Evolutionary conservation across 306 rosid genomes (phyloP), one percentile per base, ranked within the genome.

Genomic region (Fragaria iinumae): DNA sequence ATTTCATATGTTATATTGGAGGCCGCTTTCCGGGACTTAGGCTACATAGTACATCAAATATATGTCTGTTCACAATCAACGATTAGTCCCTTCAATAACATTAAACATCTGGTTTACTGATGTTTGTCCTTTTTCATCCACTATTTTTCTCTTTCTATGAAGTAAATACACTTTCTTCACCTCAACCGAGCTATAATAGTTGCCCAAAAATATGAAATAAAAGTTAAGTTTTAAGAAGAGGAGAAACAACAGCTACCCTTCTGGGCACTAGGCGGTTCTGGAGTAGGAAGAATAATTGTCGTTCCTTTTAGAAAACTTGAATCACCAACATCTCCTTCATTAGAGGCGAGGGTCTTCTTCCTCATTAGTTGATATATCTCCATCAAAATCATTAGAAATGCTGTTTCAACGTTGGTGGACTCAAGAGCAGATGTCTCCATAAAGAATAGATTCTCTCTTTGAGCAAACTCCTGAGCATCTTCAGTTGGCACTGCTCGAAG

Each of bases 391-490:
- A 93, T 91, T 53, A 94, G 76, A 73, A 94, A 94, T 21, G 96
- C 89, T 9, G 96, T 87, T 72, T 94, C 98, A 12, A 94, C 97
- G 53, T 94, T 94, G 39, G 97, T 93, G 45, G 98, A 80, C 73
- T 93, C 93, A 9, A 91, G 91, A 32, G 98, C 98, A 14, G 97
- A 94, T 67, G 97, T 94, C 85, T 94, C 98, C 95, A 88, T 94
- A 55, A 94, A 94, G 83, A 94, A 94, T 13, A 94, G 87, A 77
- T 94, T 94, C 80, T 94, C 98, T 82, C 94, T 85, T 80, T 91
- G 89, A 10, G 98, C 98, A 69, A 91, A 90, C 77, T 94, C 98
- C 59, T 94, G 93, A 13, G 96, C 96, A 53, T 94, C 97, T 86
- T 91, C 98, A 5, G 82, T 90, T 65, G 97, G 98, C 75, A 94